Evolutionary conservation across 371 early-diverging fungal species (phyloP), one percentile per base, ranked within the genome.

Genomic region (Zopfochytrium polystomum): DNA sequence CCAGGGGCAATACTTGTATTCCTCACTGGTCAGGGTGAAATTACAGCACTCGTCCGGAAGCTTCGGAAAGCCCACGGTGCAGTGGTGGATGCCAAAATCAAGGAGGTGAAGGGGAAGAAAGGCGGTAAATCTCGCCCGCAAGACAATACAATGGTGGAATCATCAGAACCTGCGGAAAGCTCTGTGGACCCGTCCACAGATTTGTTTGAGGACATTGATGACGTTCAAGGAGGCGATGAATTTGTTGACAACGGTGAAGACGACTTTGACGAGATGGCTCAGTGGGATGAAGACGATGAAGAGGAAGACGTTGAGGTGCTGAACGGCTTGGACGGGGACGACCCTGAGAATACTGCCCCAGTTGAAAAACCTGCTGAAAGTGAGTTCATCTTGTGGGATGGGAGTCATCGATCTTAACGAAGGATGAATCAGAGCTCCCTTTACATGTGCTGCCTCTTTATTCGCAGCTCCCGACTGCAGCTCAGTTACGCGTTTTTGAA

Each of bases 1-100:
- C 77, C 75, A n/a, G 98, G 96, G 35, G 96, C 91, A 7, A 91
- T 96, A 30, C 78, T 96, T 42, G 87, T 93, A 9, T 96, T 96
- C 67, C 67, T 95, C 70, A 91, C 95, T 11, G 96, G 96, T 27
- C 93, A 95, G 71, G 86, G 87, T 31, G 96, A 96, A 71, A 92
- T 96, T 29, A 84, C 80, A 32, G 79, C 84, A 13, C 69, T 93
- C n/a, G 86, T 87, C 55, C 83, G 83, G 48, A 77, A 85, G 65
- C 76, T 95, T 9, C 79, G 85, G 1, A 51, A 54, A 50, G 65
- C 55, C 26, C 92, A 60, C 25, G 50, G 61, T n/a, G 31, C 51
- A 22, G 6, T 27, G 31, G n/a, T 52, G 26, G n/a, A 23, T 6
- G n/a, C 51, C 20, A 56, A 49, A 5, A 27, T 46, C 20, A 68